Evolutionary conservation across 2,329 filamentous ascomycete species (phyloP).

Genomic region (Beauveria asiatica): DNA sequence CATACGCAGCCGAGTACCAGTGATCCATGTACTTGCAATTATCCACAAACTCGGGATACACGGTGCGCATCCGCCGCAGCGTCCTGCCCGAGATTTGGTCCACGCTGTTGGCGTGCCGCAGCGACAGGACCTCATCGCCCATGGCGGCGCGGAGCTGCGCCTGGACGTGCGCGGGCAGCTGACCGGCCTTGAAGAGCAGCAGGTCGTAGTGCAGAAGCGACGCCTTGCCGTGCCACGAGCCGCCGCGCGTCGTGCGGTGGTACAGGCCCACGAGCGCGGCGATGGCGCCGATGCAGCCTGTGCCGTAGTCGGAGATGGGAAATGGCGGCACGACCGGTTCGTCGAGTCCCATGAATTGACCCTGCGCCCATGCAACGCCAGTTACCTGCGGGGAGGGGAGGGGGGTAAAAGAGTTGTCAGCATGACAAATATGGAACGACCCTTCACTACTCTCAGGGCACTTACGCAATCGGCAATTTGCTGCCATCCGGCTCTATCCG

Average conservation of each 20-base stretch:
- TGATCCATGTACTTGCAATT: conserved; percentile 37
- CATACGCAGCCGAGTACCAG: conserved; percentile 37
- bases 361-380: conserved; percentile 53
- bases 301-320: conserved; percentile 59
- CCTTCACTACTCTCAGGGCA: not conserved
- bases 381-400: conserved; percentile 28
- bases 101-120: conserved; percentile 55
- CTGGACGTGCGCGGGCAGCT: conserved; percentile 46
- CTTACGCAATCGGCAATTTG: conserved; percentile 58
- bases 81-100: conserved; percentile 56
- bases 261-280: conserved; percentile 57
- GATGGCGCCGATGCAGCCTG: conserved; percentile 62
- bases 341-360: conserved; percentile 49
- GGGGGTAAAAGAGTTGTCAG: conserved; percentile 13
- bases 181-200: conserved; percentile 51
- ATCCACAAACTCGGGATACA: conserved; percentile 46
- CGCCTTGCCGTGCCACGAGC: conserved; percentile 57
- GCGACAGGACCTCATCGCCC: conserved; percentile 43
- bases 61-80: conserved; percentile 43
- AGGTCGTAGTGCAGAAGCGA: conserved; percentile 62
- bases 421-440: too few relatives aligned
- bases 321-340: conserved; percentile 60
- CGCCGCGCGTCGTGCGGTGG: conserved; percentile 52
- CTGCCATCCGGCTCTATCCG: conserved; percentile 58
- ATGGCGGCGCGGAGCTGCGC: conserved; percentile 38